Evolutionary conservation across 306 rosid species (phyloP), one percentile per base, ranked within the genome.

Genomic region (Trifolium repens): DNA sequence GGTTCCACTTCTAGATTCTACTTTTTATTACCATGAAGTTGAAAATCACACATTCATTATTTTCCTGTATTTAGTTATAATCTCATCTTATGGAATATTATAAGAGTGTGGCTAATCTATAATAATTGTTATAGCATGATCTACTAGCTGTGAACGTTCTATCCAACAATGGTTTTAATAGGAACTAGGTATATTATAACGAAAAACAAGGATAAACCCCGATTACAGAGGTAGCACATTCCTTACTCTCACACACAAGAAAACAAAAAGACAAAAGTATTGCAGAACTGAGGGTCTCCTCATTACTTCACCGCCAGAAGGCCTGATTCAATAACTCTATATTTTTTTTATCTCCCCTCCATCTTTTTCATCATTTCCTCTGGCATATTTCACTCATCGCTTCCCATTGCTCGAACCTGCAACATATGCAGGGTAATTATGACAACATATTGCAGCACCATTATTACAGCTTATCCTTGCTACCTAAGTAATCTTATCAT

Each of bases 1-100:
- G 59, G 27, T 57, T 58, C 53, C 37, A 63, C 71, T 76, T 22
- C 46, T 81, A 74, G 71, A 66, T 65, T 66, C 27, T 32, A 42
- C 4, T 9, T 39, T 37, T 27, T 61, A 39, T 75, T 27, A 76
- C 69, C 47, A 16, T 47, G 32, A 69, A 55, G 53, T 59, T 46
- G 62, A 77, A 67, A 77, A 77, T 60, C 46, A 37, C 8, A 53
- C 40, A 67, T 57, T 58, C 27, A 65, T 4, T 43, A 65, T 32
- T 54, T 66, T 69, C 53, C n/a, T 53, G 66, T 64, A 9, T 67
- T 53, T 42, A 40, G 11, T 32, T 30, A 49, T 32, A 79, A 42
- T 54, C 11, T 55, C 35, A 40, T 27, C 61, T 47, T 77, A 57
- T 16, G 37, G 52, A 79, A 53, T 64, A 37, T 53, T 59, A 67